Base-by-base conservation (phyloP, 306 rosid species). In the Begonia masoniana region DNA sequence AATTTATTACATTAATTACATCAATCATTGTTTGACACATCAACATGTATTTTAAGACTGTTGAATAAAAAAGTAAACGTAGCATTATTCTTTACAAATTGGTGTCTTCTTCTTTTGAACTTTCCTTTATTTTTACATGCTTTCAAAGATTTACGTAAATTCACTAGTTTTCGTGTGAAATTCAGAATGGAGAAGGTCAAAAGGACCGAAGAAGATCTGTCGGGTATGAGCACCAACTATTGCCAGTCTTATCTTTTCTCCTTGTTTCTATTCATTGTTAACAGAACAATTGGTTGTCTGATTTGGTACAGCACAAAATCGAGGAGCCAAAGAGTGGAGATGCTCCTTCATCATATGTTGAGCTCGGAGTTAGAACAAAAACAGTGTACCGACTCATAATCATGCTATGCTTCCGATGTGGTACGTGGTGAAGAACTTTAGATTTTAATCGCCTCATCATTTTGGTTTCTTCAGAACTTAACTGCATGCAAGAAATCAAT, bases 281-380 rank as follows among this genome's bases (percentile, higher is more conserved):
- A 54, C 26, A 50, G 16, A 36, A 23, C 49, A 50, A 57, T 54
- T 31, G 42, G 50, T 45, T 67, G 15, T 54, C 54, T 58, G 62
- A 42, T 77, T 48, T 68, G 55, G 43, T 81, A 66, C 84, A 92
- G 99, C 69, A 77, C 93, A 35, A 92, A 86, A 74, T 5, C 83
- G 54, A 80, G 64, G 51, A 92, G 88, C 70, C 92, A 80, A 62
- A 92, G 96, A 76, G 84, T 81, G 68, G 94, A 81, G 56, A 54
- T 16, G 55, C 99, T 92, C 70, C 99, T 92, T 62, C 96, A 92
- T 78, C 96, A 86, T 71, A 92, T 92, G 88, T 64, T 86, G 83
- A 92, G 99, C 70, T 67, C 88, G 12, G 99, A 92, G 74, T 75
- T 92, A 47, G 43, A 64, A 62, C 52, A 71, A 64, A 50, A 73